Conservation (phyloP, 2,329 filamentous ascomycete species). For the Cordyceps militaris region DNA sequence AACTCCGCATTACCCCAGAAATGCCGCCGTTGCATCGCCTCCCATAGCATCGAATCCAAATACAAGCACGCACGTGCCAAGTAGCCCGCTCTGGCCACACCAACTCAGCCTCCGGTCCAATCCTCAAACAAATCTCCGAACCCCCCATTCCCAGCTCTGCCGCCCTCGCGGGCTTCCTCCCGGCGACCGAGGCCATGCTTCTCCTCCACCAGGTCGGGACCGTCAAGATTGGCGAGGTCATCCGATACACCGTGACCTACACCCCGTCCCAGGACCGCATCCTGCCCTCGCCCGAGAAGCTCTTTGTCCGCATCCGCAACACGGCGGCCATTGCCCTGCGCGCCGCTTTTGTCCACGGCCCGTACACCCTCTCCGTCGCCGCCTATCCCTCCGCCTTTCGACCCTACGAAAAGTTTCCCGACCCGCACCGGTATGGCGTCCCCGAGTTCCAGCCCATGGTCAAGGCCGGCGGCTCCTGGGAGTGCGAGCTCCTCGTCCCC, state of each 20-base stretch:
- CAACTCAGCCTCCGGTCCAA: not conserved
- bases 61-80: constrained; percentile 12
- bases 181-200: constrained; percentile 57
- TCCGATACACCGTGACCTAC: constrained; percentile 89
- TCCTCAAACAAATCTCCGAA: not conserved
- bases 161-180: not conserved
- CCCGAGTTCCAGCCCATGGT: constrained; percentile 95
- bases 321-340: constrained; percentile 83
- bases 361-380: constrained; percentile 82
- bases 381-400: constrained; percentile 79
- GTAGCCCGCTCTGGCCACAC: not conserved
- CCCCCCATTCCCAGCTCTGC: not conserved
- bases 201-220: constrained; percentile 84
- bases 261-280: constrained; percentile 84
- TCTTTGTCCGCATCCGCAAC: constrained; percentile 87
- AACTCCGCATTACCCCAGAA: not conserved
- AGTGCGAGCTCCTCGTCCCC: constrained; percentile 71
- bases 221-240: constrained; percentile 89
- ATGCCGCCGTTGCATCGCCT: not conserved
- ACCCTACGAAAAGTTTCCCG: constrained; percentile 69
- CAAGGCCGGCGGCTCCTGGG: constrained; percentile 87
- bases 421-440: constrained; percentile 62
- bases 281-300: constrained; percentile 70
- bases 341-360: constrained; percentile 92
- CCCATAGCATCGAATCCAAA: constrained; percentile 1